phyloP scores from a whole-genome alignment of 129 eudicot species.

The Gnaphalium uliginosum region DNA sequence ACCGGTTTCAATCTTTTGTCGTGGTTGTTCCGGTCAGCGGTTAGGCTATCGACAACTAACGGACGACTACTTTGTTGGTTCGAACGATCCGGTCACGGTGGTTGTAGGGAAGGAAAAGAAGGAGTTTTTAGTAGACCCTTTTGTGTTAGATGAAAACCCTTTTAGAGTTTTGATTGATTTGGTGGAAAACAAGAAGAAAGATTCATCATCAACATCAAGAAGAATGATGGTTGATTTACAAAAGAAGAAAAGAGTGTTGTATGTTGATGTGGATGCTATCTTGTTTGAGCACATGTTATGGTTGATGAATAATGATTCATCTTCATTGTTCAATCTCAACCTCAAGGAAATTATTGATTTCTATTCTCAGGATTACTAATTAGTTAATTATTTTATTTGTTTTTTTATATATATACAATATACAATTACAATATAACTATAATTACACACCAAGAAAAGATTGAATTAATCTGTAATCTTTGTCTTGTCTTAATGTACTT shows the following conservation, averaged over 20 bases:
- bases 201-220: slow-evolving; percentile 21
- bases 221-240: slow-evolving; percentile 19
- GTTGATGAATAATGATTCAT: slow-evolving; percentile 76
- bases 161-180: slow-evolving; percentile 68
- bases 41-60: slow-evolving; percentile 44
- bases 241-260: slow-evolving; percentile 50
- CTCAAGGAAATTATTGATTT: slow-evolving; percentile 70
- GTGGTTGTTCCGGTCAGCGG: slow-evolving; percentile 48
- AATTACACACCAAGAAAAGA: slow-evolving; percentile 4
- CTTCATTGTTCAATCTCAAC: slow-evolving; percentile 67
- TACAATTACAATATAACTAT: slow-evolving; percentile 1
- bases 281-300: slow-evolving; percentile 88
- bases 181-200: slow-evolving; percentile 33
- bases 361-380: slow-evolving; percentile 64
- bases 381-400: slow-evolving; percentile 3
- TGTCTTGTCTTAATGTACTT: slow-evolving; percentile 9
- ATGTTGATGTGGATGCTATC: slow-evolving; percentile 77
- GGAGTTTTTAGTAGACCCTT: slow-evolving; percentile 62
- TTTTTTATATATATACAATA: background rate
- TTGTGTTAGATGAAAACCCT: slow-evolving; percentile 67
- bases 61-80: slow-evolving; percentile 32
- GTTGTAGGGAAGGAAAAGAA: slow-evolving; percentile 68
- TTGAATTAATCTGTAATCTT: slow-evolving; percentile 14
- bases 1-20: slow-evolving; percentile 51
- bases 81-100: slow-evolving; percentile 54